Evolutionary conservation across 2,329 filamentous ascomycete species (phyloP).

Genomic region (Fonsecaea erecta): DNA sequence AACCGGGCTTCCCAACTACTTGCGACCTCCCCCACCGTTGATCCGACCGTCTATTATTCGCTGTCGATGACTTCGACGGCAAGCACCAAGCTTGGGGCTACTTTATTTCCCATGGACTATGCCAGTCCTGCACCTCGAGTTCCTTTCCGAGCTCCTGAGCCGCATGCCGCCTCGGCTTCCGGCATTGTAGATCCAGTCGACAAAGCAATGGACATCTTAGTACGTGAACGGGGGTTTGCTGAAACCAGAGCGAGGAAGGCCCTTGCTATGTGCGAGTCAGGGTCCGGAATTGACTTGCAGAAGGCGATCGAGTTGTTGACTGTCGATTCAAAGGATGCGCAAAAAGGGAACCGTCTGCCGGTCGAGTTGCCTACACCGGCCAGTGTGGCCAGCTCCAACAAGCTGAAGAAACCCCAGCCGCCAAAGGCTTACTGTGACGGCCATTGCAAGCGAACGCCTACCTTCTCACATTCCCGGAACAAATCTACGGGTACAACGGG

Average conservation of each 20-base stretch:
- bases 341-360: slow-evolving; percentile 36
- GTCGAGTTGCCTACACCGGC: slow-evolving; percentile 34
- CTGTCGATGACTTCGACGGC: slow-evolving; percentile 34
- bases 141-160: slow-evolving; percentile 27
- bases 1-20: slow-evolving; percentile 18
- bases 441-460: slow-evolving; percentile 27
- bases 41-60: slow-evolving; percentile 35
- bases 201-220: slow-evolving; percentile 60
- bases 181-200: slow-evolving; percentile 59
- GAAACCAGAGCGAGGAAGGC: slow-evolving; percentile 61
- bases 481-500: slow-evolving; percentile 23
- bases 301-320: slow-evolving; percentile 60
- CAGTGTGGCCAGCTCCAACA: slow-evolving; percentile 14
- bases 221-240: slow-evolving; percentile 63
- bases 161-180: slow-evolving; percentile 12
- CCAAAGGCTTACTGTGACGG: slow-evolving; percentile 33
- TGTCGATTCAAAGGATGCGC: slow-evolving; percentile 45
- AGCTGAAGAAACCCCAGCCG: slow-evolving; percentile 16
- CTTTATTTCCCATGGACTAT: slow-evolving; percentile 37
- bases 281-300: slow-evolving; percentile 62
- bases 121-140: slow-evolving; percentile 25
- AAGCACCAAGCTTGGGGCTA: slow-evolving; percentile 34
- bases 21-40: slow-evolving; percentile 31
- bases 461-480: slow-evolving; percentile 20
- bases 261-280: slow-evolving; percentile 63